A percentile compares a stretch with the other conserved stretches of the same genome.
Evolutionary conservation across 2,329 filamentous ascomycete species (phyloP).

Genomic region (Colletotrichum acutatum): DNA sequence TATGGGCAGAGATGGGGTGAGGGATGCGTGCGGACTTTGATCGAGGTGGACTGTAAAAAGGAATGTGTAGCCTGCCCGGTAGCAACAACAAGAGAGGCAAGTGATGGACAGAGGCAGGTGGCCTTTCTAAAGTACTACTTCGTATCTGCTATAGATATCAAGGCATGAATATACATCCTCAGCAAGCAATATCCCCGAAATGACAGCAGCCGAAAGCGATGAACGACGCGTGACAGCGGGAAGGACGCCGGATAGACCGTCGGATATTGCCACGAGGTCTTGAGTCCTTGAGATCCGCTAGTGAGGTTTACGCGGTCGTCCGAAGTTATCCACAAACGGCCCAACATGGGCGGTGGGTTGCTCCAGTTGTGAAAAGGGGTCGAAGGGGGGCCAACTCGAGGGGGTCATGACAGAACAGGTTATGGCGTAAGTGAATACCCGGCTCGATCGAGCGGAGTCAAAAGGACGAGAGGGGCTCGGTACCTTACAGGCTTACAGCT

Average conservation of each 20-base stretch:
- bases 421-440: background rate
- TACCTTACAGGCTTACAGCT: background rate
- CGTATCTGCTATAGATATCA: background rate
- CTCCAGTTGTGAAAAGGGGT: background rate
- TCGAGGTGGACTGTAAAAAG: background rate
- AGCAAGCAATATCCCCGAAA: conserved; percentile 27
- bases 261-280: conserved; percentile 18
- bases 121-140: conserved; percentile 24
- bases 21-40: background rate
- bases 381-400: background rate
- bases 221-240: background rate
- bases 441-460: background rate
- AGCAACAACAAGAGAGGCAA: background rate
- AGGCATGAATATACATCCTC: conserved; percentile 8
- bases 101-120: conserved; percentile 12
- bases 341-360: conserved; percentile 21
- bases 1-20: background rate
- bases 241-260: background rate
- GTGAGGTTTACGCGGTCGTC: background rate
- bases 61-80: conserved; percentile 15
- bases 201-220: background rate
- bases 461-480: background rate
- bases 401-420: background rate
- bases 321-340: conserved; percentile 22
- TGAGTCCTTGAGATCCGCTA: background rate